Evolutionary conservation across 768 basidiomycete genomes (phyloP).

Genomic region (Cantharellus anzutake): DNA sequence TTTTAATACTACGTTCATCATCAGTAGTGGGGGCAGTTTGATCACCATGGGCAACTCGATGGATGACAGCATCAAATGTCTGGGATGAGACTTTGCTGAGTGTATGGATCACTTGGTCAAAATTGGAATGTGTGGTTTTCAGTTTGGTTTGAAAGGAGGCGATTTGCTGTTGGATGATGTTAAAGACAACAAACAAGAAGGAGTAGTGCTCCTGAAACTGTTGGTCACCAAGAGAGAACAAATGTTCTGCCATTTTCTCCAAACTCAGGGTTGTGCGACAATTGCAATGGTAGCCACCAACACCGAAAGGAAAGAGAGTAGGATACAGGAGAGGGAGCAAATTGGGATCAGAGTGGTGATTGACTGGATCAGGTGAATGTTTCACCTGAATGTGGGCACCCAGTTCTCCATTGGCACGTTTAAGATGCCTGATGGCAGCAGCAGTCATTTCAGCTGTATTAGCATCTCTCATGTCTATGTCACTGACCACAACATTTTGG

Average conservation of each 20-base stretch:
- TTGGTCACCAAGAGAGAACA: conserved; percentile 3
- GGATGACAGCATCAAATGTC: conserved; percentile 5
- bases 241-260: conserved; percentile 6
- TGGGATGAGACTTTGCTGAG: conserved; percentile 5
- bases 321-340: conserved; percentile 12
- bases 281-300: conserved; percentile 10
- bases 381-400: conserved; percentile 5
- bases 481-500: neutral
- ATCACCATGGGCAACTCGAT: conserved; percentile 4
- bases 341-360: conserved; percentile 6
- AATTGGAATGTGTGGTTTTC: conserved; percentile 1
- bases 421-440: conserved; percentile 5
- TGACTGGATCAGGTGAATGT: conserved; percentile 4
- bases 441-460: neutral
- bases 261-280: neutral
- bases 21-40: neutral
- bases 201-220: conserved; percentile 11
- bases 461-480: neutral
- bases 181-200: conserved; percentile 11
- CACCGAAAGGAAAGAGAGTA: conserved; percentile 11
- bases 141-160: conserved; percentile 4
- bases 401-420: neutral
- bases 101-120: conserved; percentile 1
- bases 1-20: conserved; percentile 7
- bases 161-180: conserved; percentile 9